These are phyloP conservation scores for Coelastrella sp. DNA, from an alignment of 139 green algal species.

Conservation along the genomic window DNA sequence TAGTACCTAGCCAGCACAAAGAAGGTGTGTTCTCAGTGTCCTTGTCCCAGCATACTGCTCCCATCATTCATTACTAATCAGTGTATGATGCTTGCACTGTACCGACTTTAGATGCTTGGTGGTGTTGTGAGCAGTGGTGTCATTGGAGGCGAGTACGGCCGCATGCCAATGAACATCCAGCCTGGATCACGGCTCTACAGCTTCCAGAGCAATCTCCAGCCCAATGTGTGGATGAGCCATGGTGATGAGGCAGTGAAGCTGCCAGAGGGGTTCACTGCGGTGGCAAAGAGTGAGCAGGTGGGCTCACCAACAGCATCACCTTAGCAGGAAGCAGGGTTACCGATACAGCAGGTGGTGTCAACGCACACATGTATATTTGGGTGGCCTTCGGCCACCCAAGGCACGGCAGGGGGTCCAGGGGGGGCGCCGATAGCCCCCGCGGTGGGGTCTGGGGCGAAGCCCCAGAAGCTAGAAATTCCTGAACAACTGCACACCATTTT, in stretches of 20 bases:
- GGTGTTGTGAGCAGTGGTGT: constrained; percentile 42
- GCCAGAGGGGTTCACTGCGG: constrained; percentile 87
- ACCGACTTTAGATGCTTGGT: constrained; percentile 50
- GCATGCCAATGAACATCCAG: constrained; percentile 90
- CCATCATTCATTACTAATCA: not conserved
- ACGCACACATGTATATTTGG: no score
- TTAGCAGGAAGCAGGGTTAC: no score
- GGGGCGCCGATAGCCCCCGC: no score
- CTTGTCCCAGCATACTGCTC: not conserved
- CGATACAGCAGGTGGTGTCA: no score
- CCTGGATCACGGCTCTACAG: constrained; percentile 77
- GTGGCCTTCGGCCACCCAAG: no score
- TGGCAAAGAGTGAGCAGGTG: constrained; percentile 83
- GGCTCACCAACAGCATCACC: not conserved
- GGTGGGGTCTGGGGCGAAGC: no score
- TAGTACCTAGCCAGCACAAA: no score
- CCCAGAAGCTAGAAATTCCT: no score
- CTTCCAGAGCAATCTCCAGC: constrained; percentile 44
- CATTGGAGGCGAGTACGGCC: constrained; percentile 97
- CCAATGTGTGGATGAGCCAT: constrained; percentile 99
- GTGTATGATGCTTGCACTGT: not conserved
- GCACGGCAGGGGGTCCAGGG: no score
- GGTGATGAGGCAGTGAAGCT: constrained; percentile 92
- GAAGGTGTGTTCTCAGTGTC: no score
- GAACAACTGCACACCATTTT: no score